Conservation (phyloP, 1,284 basidiomycete genomes). For the Athelia psychrophila region DNA sequence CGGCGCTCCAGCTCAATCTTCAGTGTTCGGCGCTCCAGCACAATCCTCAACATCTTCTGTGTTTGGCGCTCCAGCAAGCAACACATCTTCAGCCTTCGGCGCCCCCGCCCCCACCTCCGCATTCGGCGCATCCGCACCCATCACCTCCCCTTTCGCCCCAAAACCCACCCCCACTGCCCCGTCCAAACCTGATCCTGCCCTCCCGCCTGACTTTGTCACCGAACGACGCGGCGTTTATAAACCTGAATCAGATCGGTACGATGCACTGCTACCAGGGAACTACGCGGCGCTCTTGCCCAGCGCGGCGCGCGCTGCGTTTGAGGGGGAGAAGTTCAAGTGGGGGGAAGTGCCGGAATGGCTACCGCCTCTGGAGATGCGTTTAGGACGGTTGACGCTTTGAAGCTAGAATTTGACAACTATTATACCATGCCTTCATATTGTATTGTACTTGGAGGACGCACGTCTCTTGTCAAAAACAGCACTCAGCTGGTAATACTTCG, state of each 20-base stretch:
- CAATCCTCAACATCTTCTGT: conserved; percentile 12
- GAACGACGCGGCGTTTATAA: conserved; percentile 35
- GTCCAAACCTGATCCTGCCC: conserved; percentile 15
- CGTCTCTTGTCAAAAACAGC: no score
- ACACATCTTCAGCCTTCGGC: no score
- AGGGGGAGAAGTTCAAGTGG: conserved; percentile 62
- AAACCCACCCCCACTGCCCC: conserved; percentile 27
- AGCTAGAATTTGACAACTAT: no score
- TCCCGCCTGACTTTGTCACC: conserved; percentile 41
- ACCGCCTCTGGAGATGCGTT: conserved; percentile 71
- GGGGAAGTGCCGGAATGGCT: conserved; percentile 75
- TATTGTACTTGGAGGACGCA: no score
- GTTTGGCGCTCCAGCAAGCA: conserved; percentile 20
- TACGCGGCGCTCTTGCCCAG: conserved; percentile 54
- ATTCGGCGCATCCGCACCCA: conserved; percentile 12
- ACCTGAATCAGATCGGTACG: conserved; percentile 53
- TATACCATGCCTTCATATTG: no score
- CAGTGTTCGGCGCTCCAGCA: neutral
- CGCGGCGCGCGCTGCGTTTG: conserved; percentile 57
- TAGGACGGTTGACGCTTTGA: no score
- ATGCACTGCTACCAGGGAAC: conserved; percentile 52
- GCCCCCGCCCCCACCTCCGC: neutral
- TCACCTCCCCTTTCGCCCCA: conserved; percentile 15
- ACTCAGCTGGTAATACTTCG: no score
- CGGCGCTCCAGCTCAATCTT: neutral